Evolutionary conservation across 495 filamentous ascomycete species (phyloP).

Genomic region (Penicillium cosmopolitanum): DNA sequence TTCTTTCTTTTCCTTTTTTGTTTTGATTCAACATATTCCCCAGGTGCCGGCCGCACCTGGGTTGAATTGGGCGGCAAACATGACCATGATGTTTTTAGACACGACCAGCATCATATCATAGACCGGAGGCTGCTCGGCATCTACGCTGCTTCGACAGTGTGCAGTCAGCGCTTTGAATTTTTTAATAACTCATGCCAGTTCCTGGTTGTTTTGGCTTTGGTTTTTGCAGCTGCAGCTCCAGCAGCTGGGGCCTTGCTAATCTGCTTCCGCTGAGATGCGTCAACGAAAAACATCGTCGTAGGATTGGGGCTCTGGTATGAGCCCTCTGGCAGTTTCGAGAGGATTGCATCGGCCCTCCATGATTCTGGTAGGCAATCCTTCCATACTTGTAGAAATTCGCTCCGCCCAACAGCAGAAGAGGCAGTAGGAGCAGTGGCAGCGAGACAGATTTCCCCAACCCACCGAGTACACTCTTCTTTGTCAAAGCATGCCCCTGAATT

Average conservation of each 20-base stretch:
- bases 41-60: background rate
- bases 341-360: slow-evolving; percentile 56
- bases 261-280: slow-evolving; percentile 39
- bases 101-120: slow-evolving; percentile 25
- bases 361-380: slow-evolving; percentile 60
- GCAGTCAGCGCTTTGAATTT: slow-evolving; percentile 39
- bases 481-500: slow-evolving; percentile 52
- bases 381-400: slow-evolving; percentile 57
- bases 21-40: slow-evolving; percentile 12
- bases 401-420: slow-evolving; percentile 41
- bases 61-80: slow-evolving; percentile 22
- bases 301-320: slow-evolving; percentile 45
- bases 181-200: slow-evolving; percentile 93
- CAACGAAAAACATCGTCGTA: slow-evolving; percentile 43
- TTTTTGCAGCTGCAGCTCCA: slow-evolving; percentile 40
- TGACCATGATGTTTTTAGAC: slow-evolving; percentile 28
- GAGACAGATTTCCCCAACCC: slow-evolving; percentile 57
- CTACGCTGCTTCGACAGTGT: slow-evolving; percentile 21
- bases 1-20: slow-evolving; percentile 11
- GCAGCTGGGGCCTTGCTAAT: slow-evolving; percentile 33
- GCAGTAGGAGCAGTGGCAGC: slow-evolving; percentile 48
- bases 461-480: slow-evolving; percentile 45
- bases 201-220: slow-evolving; percentile 57
- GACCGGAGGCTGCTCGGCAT: slow-evolving; percentile 21
- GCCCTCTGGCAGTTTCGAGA: slow-evolving; percentile 49